Percentiles rank a stretch among this genome's conserved stretches.
These are phyloP conservation scores for Schoenoplectus tabernaemontani DNA, from an alignment of 202 grass and related monocot genomes.

Conservation along the genomic window DNA sequence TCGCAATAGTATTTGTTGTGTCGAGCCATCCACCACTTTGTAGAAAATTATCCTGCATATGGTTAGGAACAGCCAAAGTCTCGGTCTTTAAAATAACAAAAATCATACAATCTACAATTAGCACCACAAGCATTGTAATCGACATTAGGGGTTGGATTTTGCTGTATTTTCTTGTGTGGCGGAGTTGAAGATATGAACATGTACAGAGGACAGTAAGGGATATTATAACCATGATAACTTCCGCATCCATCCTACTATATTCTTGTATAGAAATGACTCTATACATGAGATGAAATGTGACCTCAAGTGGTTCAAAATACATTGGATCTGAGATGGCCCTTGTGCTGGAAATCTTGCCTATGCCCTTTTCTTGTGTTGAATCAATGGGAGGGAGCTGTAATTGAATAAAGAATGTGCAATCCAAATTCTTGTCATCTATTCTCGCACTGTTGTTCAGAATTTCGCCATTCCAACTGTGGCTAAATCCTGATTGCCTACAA, in stretches of 20 bases:
- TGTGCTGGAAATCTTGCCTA: constrained; percentile 52
- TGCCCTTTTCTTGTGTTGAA: constrained; percentile 18
- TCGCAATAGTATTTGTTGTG: constrained; percentile 62
- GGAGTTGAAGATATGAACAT: constrained; percentile 61
- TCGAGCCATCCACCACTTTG: constrained; percentile 64
- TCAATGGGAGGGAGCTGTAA: constrained; percentile 53
- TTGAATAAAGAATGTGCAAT: constrained; percentile 52
- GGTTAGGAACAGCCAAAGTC: constrained; percentile 53
- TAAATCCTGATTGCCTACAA: constrained; percentile 27
- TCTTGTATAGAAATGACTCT: constrained; percentile 29
- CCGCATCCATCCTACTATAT: constrained; percentile 65
- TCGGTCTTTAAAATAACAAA: constrained; percentile 73
- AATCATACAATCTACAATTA: constrained; percentile 58
- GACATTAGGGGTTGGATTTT: constrained; percentile 53
- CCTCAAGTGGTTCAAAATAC: constrained; percentile 52
- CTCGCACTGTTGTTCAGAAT: not conserved
- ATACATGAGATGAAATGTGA: constrained; percentile 46
- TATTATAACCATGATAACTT: constrained; percentile 68
- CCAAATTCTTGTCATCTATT: constrained; percentile 10
- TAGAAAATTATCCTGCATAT: constrained; percentile 27
- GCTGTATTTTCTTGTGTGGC: constrained; percentile 45
- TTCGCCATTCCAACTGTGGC: not conserved
- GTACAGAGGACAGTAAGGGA: constrained; percentile 62
- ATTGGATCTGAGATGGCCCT: constrained; percentile 53
- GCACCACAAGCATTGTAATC: constrained; percentile 59